Evolutionary conservation across 1,284 basidiomycete species (phyloP), one percentile per base, ranked within the genome.

Genomic region (Ustilago curta): DNA sequence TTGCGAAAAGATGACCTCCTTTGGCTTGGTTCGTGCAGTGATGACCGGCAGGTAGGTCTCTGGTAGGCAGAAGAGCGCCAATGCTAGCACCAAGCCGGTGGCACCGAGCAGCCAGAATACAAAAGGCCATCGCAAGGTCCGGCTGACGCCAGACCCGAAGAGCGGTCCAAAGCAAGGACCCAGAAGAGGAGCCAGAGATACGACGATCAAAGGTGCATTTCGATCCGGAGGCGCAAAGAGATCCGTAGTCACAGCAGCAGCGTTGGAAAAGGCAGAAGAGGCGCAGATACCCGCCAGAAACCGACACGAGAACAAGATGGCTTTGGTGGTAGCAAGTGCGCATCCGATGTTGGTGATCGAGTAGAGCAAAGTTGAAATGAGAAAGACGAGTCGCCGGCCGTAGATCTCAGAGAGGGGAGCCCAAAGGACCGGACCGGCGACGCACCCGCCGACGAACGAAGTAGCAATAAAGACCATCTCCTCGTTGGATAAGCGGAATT

Each of bases 361-460:
- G 40, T 65, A 73, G n/a, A 54, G 31, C 39, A 61, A 14, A 2
- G 52, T 73, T 16, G 66, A 64, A 4, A 43, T 29, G 11, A 74
- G 45, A 11, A 55, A 58, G 18, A 58, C 55, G 5, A 47, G 14
- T 43, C 59, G 29, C 37, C 70, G 27, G 9, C 64, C 70, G 32
- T 59, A 66, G 18, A 63, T 43, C 23, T 77, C 76, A 8, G 76
- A 77, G 6, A 74, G 42, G 11, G 76, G 76, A 4, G 68, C 71
- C 71, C 70, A 77, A 8, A 77, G 5, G 45, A 74, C 45, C 2
- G 76, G 76, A 4, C 76, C 76, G 6, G 69, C 65, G 0, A 70
- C 68, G 43, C 71, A 77, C 2, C 76, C 76, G 19, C 65, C 71
- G 12, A 77, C 68, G 31, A 74, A 77, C 0, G 72, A 67, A 3